Conservation (phyloP, 1,139 yeast species). For the Nakaseomyces glabratus region DNA sequence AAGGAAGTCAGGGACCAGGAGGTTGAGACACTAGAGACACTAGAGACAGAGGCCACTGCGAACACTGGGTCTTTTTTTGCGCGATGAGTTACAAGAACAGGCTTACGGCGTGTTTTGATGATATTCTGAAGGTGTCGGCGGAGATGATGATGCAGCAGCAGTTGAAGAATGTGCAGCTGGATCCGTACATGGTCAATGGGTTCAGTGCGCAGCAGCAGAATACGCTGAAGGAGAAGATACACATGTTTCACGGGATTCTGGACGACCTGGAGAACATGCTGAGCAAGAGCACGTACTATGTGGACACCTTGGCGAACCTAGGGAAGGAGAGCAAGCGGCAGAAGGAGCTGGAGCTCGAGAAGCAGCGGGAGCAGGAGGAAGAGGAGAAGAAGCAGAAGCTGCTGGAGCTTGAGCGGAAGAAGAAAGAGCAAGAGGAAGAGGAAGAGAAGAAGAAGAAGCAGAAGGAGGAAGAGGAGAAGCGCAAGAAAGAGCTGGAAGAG, state of each 20-base stretch:
- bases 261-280: conserved; percentile 34
- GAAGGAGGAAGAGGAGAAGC: conserved; percentile 11
- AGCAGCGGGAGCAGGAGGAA: conserved; percentile 17
- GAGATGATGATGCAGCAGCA: conserved; percentile 32
- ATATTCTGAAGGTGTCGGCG: conserved; percentile 26
- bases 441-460: conserved; percentile 12
- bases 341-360: conserved; percentile 26
- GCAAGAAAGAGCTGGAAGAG: conserved; percentile 12
- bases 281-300: conserved; percentile 30
- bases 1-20: too few relatives aligned
- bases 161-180: conserved; percentile 28
- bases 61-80: too few relatives aligned
- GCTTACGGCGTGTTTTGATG: conserved; percentile 29
- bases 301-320: conserved; percentile 26
- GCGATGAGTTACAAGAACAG: conserved; percentile 23
- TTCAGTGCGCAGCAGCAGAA: conserved; percentile 22
- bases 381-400: conserved; percentile 19
- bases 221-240: conserved; percentile 23
- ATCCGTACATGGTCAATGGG: conserved; percentile 23
- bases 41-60: too few relatives aligned
- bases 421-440: conserved; percentile 18
- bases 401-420: conserved; percentile 13
- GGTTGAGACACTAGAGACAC: too few relatives aligned
- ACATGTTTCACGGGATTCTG: conserved; percentile 28
- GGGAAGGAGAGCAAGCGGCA: conserved; percentile 20